phyloP scores from a whole-genome alignment of 768 basidiomycete genomes.

The Serendipita indica region DNA sequence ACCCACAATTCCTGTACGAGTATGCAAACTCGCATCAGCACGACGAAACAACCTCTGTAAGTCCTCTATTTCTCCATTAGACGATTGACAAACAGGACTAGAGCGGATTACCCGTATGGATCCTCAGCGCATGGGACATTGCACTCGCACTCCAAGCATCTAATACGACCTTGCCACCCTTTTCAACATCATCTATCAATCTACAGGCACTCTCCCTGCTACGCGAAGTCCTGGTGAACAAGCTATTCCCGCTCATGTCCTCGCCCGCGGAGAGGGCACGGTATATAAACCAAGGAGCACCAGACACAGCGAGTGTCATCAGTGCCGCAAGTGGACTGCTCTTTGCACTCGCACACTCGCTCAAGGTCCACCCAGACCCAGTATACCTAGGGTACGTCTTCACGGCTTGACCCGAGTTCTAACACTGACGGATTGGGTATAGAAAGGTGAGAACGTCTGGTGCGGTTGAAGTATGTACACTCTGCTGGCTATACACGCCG shows the following conservation, averaged over 20 bases:
- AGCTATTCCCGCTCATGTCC: not conserved
- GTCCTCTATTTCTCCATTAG: not conserved
- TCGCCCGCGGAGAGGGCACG: not conserved
- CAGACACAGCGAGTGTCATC: not conserved
- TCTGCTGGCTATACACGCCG: constrained; percentile 2
- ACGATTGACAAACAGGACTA: not conserved
- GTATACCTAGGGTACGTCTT: not conserved
- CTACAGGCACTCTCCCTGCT: not conserved
- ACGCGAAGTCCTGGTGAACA: not conserved
- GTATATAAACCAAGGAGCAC: not conserved
- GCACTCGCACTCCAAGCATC: not conserved
- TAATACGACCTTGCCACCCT: not conserved
- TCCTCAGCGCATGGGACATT: not conserved
- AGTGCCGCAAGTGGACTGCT: not conserved
- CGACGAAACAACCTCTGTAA: not conserved
- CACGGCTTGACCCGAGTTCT: too few relatives aligned
- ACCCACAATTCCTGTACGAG: not conserved
- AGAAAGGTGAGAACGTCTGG: not conserved
- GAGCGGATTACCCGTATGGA: constrained; percentile 1
- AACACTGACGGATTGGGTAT: not conserved
- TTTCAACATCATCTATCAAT: not conserved
- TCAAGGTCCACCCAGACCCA: not conserved
- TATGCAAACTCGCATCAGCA: not conserved
- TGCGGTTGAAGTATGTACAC: not conserved
- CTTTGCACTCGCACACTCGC: not conserved